Evolutionary conservation across 805 yeast species (phyloP).

Genomic region (Wickerhamiella cacticola): DNA sequence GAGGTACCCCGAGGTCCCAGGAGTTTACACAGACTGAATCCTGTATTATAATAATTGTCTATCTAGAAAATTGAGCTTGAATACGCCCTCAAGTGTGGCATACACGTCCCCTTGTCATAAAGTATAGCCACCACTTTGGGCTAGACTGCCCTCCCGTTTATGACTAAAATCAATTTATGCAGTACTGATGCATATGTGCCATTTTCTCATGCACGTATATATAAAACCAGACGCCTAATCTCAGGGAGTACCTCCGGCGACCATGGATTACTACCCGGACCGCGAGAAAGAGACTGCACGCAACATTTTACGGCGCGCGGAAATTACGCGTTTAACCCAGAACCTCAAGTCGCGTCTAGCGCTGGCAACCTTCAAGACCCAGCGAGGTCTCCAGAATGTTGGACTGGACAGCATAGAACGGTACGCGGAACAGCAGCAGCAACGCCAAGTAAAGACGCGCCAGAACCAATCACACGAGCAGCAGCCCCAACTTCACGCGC

Average conservation of each 20-base stretch:
- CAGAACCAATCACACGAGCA: neutral
- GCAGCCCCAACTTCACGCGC: neutral
- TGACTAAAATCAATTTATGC: constrained; percentile 2
- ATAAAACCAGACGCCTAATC: neutral
- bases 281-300: constrained; percentile 23
- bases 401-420: constrained; percentile 29
- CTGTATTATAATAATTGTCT: too few relatives aligned
- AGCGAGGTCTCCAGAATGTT: constrained; percentile 31
- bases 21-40: too few relatives aligned
- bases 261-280: constrained; percentile 9
- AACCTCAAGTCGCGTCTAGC: constrained; percentile 34
- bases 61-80: too few relatives aligned
- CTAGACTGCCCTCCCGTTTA: too few relatives aligned
- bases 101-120: too few relatives aligned
- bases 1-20: too few relatives aligned
- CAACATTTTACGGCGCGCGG: constrained; percentile 33
- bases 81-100: too few relatives aligned
- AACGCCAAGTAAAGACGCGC: constrained; percentile 11
- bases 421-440: neutral
- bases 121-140: too few relatives aligned
- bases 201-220: constrained; percentile 1
- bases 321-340: constrained; percentile 33
- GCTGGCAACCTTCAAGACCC: constrained; percentile 33
- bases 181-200: constrained; percentile 2
- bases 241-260: neutral